Conservation (phyloP, 345 rosid genomes). For the Citrus hindsii region DNA sequence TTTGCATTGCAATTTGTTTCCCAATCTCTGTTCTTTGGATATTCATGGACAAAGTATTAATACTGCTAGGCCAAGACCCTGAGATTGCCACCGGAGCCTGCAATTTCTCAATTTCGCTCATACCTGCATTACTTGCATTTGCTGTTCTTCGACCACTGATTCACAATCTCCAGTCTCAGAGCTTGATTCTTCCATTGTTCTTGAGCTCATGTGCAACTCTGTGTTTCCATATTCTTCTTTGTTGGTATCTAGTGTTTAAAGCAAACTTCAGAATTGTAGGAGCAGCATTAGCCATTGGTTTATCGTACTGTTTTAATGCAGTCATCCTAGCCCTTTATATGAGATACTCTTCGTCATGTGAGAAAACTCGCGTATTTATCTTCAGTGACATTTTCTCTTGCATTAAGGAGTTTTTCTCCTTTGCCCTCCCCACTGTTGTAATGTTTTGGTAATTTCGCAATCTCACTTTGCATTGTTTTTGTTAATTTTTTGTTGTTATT, state of each 20-base stretch:
- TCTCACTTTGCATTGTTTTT: neutral
- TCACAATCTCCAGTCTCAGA: conserved; percentile 47
- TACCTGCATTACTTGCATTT: conserved; percentile 42
- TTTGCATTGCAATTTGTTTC: conserved; percentile 29
- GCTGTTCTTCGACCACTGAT: conserved; percentile 39
- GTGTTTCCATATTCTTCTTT: conserved; percentile 37
- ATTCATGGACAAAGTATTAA: conserved; percentile 41
- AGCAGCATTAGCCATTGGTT: conserved; percentile 39
- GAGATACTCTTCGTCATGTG: conserved; percentile 23
- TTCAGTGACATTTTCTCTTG: neutral
- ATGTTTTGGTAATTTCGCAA: conserved; percentile 46
- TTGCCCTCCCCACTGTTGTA: conserved; percentile 41
- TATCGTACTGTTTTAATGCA: conserved; percentile 40
- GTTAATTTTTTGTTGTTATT: neutral
- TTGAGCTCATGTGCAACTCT: conserved; percentile 34
- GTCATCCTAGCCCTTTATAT: conserved; percentile 34
- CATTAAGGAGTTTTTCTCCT: conserved; percentile 32
- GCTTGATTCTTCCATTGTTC: conserved; percentile 40
- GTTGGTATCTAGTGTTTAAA: conserved; percentile 44
- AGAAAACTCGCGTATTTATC: neutral
- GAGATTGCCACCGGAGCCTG: conserved; percentile 35
- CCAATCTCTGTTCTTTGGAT: conserved; percentile 39
- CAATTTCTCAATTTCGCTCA: conserved; percentile 36
- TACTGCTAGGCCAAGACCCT: conserved; percentile 39
- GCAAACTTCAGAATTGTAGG: conserved; percentile 26